Evolutionary conservation across 140 eudicot genomes (phyloP).

Genomic region (Bidens hawaiensis): DNA sequence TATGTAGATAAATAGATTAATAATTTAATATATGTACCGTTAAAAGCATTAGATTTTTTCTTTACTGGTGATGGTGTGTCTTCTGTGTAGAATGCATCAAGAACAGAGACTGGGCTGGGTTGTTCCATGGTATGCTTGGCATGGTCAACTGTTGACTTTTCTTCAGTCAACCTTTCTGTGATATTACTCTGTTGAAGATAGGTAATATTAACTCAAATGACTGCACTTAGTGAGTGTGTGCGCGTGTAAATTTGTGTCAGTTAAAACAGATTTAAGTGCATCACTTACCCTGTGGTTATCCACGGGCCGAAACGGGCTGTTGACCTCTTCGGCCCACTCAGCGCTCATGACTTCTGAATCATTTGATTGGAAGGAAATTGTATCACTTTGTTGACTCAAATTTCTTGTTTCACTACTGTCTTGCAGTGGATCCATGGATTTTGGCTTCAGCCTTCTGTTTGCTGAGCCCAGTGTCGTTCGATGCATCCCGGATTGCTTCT

Average conservation of each 20-base stretch:
- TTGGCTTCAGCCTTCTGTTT: slow-evolving; percentile 28
- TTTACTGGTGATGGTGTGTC: slow-evolving; percentile 92
- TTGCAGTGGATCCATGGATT: slow-evolving; percentile 33
- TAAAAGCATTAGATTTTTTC: slow-evolving; percentile 55
- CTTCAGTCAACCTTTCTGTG: slow-evolving; percentile 38
- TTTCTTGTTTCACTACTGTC: slow-evolving; percentile 37
- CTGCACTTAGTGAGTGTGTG: slow-evolving; percentile 8
- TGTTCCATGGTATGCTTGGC: slow-evolving; percentile 51
- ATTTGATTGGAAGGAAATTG: slow-evolving; percentile 47
- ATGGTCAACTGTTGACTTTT: slow-evolving; percentile 39
- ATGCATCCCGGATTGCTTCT: slow-evolving; percentile 28
- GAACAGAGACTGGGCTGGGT: slow-evolving; percentile 97
- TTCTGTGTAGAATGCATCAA: slow-evolving; percentile 72
- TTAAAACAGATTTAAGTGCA: slow-evolving; percentile 15
- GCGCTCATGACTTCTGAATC: slow-evolving; percentile 52
- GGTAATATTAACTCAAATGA: slow-evolving; percentile 5
- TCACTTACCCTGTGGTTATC: slow-evolving; percentile 29
- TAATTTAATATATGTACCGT: slow-evolving; percentile 35
- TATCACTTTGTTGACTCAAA: slow-evolving; percentile 37
- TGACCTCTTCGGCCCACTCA: slow-evolving; percentile 31
- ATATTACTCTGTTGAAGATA: slow-evolving; percentile 25
- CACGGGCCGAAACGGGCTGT: slow-evolving; percentile 27
- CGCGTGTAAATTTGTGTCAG: neutral
- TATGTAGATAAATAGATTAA: neutral
- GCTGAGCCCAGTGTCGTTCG: slow-evolving; percentile 21